Conservation (phyloP, 1,284 basidiomycete species). For the Neolentinus lepideus region DNA sequence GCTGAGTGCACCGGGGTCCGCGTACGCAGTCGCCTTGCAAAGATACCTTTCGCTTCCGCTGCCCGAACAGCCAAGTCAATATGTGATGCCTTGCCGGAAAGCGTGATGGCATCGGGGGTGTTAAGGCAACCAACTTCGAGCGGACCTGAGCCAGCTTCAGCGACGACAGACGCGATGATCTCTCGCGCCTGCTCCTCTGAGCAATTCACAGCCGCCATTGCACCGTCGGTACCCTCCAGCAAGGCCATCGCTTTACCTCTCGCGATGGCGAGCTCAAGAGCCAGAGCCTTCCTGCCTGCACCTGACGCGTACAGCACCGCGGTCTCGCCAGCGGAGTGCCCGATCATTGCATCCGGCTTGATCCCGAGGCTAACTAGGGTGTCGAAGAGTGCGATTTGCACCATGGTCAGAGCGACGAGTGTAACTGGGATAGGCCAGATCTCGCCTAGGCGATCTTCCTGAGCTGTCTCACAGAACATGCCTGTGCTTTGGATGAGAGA, state of each 20-base stretch:
- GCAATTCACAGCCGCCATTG: conserved; percentile 37
- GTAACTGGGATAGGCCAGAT: conserved; percentile 26
- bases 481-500: conserved; percentile 27
- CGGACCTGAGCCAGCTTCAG: conserved; percentile 7
- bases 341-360: conserved; percentile 28
- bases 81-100: conserved; percentile 22
- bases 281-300: conserved; percentile 29
- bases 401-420: conserved; percentile 29
- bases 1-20: conserved; percentile 25
- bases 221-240: conserved; percentile 23
- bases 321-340: conserved; percentile 36
- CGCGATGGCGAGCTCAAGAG: conserved; percentile 31
- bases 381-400: conserved; percentile 38
- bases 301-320: conserved; percentile 35
- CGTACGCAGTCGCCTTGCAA: conserved; percentile 25
- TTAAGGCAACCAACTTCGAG: conserved; percentile 33
- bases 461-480: conserved; percentile 17
- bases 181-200: conserved; percentile 14
- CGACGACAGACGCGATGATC: conserved; percentile 14
- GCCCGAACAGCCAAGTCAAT: conserved; percentile 21
- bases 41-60: conserved; percentile 21
- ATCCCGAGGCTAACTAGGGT: conserved; percentile 26
- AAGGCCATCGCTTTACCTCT: conserved; percentile 27
- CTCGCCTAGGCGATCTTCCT: conserved; percentile 17
- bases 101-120: conserved; percentile 22